Evolutionary conservation across 306 rosid genomes (phyloP).

Genomic region (Elaeagnus macrophylla): DNA sequence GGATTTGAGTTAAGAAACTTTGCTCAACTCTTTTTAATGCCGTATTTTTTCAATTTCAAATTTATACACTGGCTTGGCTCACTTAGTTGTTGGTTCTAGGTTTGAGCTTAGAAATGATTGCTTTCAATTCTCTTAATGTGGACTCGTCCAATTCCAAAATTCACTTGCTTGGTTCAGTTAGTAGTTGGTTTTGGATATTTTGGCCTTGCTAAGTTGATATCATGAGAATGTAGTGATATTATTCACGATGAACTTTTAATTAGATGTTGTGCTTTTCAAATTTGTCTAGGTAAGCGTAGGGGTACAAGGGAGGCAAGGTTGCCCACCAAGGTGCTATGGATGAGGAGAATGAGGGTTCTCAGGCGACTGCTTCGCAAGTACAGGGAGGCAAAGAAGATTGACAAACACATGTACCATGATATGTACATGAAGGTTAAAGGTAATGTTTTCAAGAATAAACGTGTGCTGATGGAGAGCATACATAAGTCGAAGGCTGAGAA

Average conservation of each 20-base stretch:
- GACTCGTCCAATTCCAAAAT: background rate
- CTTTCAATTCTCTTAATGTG: too few relatives aligned
- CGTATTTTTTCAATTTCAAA: too few relatives aligned
- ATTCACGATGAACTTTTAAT: background rate
- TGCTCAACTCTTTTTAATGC: too few relatives aligned
- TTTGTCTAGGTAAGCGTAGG: conserved; percentile 64
- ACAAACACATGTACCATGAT: conserved; percentile 96
- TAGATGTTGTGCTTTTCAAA: background rate
- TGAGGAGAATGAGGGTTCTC: conserved; percentile 96
- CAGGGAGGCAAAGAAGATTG: conserved; percentile 80
- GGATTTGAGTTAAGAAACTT: too few relatives aligned
- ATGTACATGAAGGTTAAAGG: conserved; percentile 99
- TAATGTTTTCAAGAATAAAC: conserved; percentile 90
- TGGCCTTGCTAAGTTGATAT: background rate
- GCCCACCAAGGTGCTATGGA: conserved; percentile 91
- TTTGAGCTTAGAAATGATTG: too few relatives aligned
- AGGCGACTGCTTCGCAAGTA: conserved; percentile 95
- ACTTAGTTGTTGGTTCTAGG: too few relatives aligned
- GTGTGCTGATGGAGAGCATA: conserved; percentile 94
- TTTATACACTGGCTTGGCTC: too few relatives aligned
- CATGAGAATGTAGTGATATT: background rate
- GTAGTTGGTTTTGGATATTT: background rate
- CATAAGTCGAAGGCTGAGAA: conserved; percentile 96
- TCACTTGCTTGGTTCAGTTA: background rate
- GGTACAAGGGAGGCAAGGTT: conserved; percentile 98